Base-by-base conservation (phyloP, 2,329 filamentous ascomycete species). In the Phaeosphaeriaceae sp. region DNA sequence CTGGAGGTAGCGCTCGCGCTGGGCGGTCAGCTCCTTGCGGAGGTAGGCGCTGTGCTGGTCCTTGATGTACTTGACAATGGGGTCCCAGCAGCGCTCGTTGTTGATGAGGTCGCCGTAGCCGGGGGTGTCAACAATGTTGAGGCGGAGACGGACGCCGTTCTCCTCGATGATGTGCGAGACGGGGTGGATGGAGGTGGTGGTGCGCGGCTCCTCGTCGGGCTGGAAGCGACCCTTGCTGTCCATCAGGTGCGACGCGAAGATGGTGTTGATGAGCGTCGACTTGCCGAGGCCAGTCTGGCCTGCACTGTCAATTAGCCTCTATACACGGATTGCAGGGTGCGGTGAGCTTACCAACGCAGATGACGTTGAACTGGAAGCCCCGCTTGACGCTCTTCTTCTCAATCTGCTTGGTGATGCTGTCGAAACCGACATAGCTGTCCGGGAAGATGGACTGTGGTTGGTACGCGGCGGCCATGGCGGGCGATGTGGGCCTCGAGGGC, bases 31-130 rank as follows among this genome's bases (percentile, higher is more conserved):
- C 82, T 99, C 95, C 87, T 99, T 99, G 82, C 95, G 92, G 72
- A 99, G 89, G 84, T 98, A 99, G 74, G 95, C 94, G 53, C 93
- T 97, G 86, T 99, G 95, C 85, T 99, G 95, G 82, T 99, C 95
- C 87, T 99, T 99, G 87, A 99, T 99, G 84, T 99, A 99, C 86
- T 99, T 99, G 86, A 99, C 94, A 79, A 99, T 99, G 65, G 95
- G 95, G 78, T 99, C 95, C 95, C 95, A 99, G 89, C 95, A 99
- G 86, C 95, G 91, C 84, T 99, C 95, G 82, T 99, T 99, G 88
- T 99, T 99, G 82, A 99, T 95, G 77, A 97, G 88, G 76, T 99
- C 95, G 76, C 95, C 95, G 76, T 99, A 99, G 66, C 95, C 95
- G 65, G 95, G 95, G 65, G 95, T 99, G 79, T 99, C 95, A 75